Conservation (phyloP, 192 early-diverging fungal genomes). For the Backusella australiensis region DNA sequence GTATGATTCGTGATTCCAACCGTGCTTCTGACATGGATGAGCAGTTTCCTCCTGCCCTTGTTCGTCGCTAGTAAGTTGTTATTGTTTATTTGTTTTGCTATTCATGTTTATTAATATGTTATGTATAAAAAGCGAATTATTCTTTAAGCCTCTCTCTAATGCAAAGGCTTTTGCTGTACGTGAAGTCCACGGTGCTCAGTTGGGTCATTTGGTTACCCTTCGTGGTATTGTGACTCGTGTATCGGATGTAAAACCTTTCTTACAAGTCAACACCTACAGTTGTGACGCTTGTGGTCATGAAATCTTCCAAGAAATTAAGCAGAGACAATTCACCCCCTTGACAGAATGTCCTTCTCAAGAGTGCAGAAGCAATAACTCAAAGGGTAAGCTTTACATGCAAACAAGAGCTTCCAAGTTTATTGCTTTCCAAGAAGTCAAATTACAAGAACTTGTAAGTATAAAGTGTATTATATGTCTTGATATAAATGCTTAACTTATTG, state of each 20-base stretch:
- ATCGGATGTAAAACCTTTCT: conserved; percentile 89
- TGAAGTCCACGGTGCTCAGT: conserved; percentile 71
- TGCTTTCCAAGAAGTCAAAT: conserved; percentile 94
- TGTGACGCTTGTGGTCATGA: conserved; percentile 96
- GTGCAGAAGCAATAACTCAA: conserved; percentile 78
- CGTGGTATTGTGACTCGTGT: conserved; percentile 94
- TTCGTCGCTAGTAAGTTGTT: conserved; percentile 79
- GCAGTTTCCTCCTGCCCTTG: conserved; percentile 78
- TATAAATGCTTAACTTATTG: not conserved
- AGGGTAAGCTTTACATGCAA: conserved; percentile 86
- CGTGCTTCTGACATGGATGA: conserved; percentile 34
- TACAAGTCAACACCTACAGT: conserved; percentile 82
- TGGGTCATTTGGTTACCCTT: conserved; percentile 87
- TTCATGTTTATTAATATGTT: not conserved
- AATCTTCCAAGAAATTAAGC: conserved; percentile 90
- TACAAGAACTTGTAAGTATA: conserved; percentile 84
- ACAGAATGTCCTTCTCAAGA: conserved; percentile 76
- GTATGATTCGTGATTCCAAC: conserved; percentile 66
- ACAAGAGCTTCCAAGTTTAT: conserved; percentile 90
- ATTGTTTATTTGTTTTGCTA: not conserved
- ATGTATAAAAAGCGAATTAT: conserved; percentile 56
- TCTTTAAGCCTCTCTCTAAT: conserved; percentile 71
- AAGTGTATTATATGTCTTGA: too few relatives aligned
- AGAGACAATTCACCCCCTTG: conserved; percentile 73
- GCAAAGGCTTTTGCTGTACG: conserved; percentile 77